Conservation (phyloP, 139 green algal species). For the Micractinium conductrix region DNA sequence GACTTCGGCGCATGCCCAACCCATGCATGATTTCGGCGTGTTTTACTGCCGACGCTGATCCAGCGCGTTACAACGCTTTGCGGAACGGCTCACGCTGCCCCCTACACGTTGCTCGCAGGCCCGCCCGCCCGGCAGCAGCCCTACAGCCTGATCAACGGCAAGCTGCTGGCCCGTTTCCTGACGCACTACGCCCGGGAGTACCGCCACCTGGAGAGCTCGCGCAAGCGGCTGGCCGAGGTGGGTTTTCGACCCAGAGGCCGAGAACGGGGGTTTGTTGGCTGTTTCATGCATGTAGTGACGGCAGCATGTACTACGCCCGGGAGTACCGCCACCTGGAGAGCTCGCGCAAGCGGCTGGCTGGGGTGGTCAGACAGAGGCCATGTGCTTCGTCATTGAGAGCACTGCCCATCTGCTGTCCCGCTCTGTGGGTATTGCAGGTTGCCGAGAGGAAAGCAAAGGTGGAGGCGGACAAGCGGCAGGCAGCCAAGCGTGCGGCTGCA, state of each 20-base stretch:
- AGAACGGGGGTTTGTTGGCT: not conserved
- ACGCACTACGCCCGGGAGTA: constrained; percentile 25
- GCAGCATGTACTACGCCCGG: too few species aligned
- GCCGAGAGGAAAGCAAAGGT: not conserved
- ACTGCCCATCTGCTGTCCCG: too few species aligned
- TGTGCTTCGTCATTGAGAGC: too few species aligned
- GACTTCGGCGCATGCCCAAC: too few species aligned
- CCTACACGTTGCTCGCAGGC: too few species aligned
- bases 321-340: not conserved
- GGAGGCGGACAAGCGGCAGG: not conserved
- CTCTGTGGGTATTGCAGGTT: too few species aligned
- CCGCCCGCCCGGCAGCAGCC: not conserved
- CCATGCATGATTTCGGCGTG: too few species aligned
- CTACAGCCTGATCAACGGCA: not conserved
- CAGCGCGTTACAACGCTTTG: too few species aligned
- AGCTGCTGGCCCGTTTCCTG: not conserved
- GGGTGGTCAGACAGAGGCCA: too few species aligned
- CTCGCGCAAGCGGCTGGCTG: not conserved
- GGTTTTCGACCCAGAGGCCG: not conserved
- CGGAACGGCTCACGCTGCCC: too few species aligned
- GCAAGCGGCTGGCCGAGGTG: constrained; percentile 19
- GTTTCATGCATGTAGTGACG: too few species aligned
- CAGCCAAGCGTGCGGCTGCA: not conserved
- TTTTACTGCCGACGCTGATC: too few species aligned
- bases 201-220: constrained; percentile 34